Evolutionary conservation across 192 early-diverging fungal species (phyloP), one percentile per base, ranked within the genome.

Genomic region (Linnemannia schmuckeri): DNA sequence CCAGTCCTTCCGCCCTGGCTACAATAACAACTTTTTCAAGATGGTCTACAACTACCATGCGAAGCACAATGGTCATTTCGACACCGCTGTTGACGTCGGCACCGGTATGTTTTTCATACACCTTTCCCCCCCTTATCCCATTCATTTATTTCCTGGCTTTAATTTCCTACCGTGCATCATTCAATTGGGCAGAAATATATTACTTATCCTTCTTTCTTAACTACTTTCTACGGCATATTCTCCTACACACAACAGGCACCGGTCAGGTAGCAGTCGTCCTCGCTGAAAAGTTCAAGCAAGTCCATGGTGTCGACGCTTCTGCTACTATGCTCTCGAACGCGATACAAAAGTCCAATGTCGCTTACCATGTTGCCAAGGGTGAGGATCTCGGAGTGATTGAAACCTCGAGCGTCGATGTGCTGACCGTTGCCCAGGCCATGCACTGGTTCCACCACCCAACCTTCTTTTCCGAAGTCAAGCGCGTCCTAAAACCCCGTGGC

Each of bases 401-500:
- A 13, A 72, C 74, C 17, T 70, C 46, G 3, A 82, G 79, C 17
- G 80, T 92, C 15, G 92, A 93, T 79, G 66, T 92, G 33, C 72
- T 93, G 17, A 91, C 91, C 0, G 71, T 87, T 2, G 91, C 89
- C 2, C 90, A 92, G 33, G 90, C 90, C 0, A 74, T 90, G 46
- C 91, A 93, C 70, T 95, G 93, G 93, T 91, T 95, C 33, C 88
- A 93, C 42, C 88, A 91, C 37, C 80, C 85, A 27, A 55, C 54
- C 18, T 95, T 95, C 79, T 94, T 91, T 71, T 84, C 89, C 6
- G 92, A 93, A 75, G 83, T 88, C 55, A 88, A 90, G 70, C 90
- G 92, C n/a, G 91, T 93, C 9, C 88, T 95, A 24, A 93, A 92
- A 54, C 92, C 92, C n/a, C 74, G 61, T 1, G 94, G 94, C 13